Conservation (phyloP, 2,329 filamentous ascomycete genomes). For the Podosphaera leucotricha region DNA sequence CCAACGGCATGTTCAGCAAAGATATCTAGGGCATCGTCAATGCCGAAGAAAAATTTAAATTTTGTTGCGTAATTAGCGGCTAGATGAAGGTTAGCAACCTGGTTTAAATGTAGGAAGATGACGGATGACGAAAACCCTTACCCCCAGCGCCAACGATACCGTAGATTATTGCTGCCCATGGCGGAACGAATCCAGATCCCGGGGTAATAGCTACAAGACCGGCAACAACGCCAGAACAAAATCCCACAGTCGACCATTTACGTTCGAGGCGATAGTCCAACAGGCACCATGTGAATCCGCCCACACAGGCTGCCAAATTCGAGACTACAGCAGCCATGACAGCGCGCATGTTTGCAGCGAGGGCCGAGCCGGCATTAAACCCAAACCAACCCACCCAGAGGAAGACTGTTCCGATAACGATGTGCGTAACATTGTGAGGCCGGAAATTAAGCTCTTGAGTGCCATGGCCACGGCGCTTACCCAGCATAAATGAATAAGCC, state of each 20-base stretch:
- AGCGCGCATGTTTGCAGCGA: slow-evolving; percentile 56
- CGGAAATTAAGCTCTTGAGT: slow-evolving; percentile 71
- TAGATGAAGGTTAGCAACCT: neutral
- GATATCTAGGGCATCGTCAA: slow-evolving; percentile 70
- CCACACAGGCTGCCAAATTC: slow-evolving; percentile 58
- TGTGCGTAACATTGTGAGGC: slow-evolving; percentile 73
- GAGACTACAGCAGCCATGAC: slow-evolving; percentile 69
- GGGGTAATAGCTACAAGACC: slow-evolving; percentile 72
- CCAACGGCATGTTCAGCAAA: slow-evolving; percentile 66
- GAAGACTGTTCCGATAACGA: slow-evolving; percentile 75
- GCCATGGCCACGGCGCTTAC: slow-evolving; percentile 28
- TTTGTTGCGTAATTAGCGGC: slow-evolving; percentile 58
- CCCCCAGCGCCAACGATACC: slow-evolving; percentile 50
- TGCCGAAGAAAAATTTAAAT: slow-evolving; percentile 55
- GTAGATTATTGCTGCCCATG: slow-evolving; percentile 56
- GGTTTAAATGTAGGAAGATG: neutral
- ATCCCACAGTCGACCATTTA: slow-evolving; percentile 79
- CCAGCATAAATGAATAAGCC: slow-evolving; percentile 63
- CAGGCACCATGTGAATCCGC: slow-evolving; percentile 67
- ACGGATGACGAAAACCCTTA: neutral
- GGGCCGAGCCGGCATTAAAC: slow-evolving; percentile 67
- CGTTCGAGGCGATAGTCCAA: slow-evolving; percentile 67
- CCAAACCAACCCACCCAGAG: slow-evolving; percentile 89
- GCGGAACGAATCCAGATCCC: slow-evolving; percentile 63
- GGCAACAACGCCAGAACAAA: slow-evolving; percentile 70